Conservation (phyloP, 305 asterid species). For the Vinca major region DNA sequence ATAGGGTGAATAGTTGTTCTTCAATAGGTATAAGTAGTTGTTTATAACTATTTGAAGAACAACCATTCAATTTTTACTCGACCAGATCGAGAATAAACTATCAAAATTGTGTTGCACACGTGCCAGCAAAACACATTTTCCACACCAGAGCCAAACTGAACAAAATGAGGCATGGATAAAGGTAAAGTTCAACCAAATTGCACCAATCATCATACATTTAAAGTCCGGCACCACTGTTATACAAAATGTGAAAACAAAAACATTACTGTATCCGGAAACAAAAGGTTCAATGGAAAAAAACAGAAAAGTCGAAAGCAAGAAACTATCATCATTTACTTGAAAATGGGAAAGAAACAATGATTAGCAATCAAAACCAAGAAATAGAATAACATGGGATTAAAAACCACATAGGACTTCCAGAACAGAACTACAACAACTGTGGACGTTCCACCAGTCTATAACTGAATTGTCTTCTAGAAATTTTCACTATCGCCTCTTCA, state of each 20-base stretch:
- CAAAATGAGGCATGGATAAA: not conserved
- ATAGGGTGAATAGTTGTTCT: no score
- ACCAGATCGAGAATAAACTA: no score
- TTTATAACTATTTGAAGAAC: no score
- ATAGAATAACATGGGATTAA: not conserved
- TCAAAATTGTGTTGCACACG: no score
- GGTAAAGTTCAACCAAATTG: not conserved
- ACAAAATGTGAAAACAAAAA: not conserved
- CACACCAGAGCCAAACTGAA: no score
- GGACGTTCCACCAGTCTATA: constrained; percentile 40
- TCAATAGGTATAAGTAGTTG: no score
- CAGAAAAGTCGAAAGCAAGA: not conserved
- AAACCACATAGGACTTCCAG: not conserved
- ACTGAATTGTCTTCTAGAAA: not conserved
- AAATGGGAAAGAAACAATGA: not conserved
- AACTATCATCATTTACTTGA: not conserved
- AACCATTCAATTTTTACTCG: no score
- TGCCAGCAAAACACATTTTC: no score
- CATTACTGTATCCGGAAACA: not conserved
- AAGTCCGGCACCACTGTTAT: not conserved
- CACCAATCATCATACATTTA: no score
- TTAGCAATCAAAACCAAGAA: not conserved
- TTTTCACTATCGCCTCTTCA: not conserved
- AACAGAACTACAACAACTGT: constrained; percentile 23
- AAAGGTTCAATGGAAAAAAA: not conserved